Conservation (phyloP, 805 yeast genomes). For the Candida sphagnicola region DNA sequence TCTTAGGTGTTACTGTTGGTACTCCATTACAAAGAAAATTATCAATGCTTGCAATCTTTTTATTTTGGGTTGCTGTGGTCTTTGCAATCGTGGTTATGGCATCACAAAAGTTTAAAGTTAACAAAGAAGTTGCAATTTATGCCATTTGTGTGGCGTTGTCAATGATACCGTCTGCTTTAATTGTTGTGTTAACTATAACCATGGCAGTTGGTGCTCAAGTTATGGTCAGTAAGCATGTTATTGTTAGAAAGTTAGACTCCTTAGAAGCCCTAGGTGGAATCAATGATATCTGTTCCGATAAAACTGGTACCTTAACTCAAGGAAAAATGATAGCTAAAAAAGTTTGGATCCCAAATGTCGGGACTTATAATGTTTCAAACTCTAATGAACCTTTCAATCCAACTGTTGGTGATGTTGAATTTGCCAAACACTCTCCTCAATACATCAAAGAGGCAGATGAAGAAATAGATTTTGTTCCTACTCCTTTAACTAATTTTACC, state of each 20-base stretch:
- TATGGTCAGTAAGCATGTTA: slow-evolving; percentile 32
- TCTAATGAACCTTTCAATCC: slow-evolving; percentile 34
- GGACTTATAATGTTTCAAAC: slow-evolving; percentile 29
- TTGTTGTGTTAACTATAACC: slow-evolving; percentile 36
- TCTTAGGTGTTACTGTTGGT: slow-evolving; percentile 44
- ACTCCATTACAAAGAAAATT: slow-evolving; percentile 45
- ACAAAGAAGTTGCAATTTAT: slow-evolving; percentile 33
- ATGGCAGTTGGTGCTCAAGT: slow-evolving; percentile 40
- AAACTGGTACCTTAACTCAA: slow-evolving; percentile 37
- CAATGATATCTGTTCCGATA: slow-evolving; percentile 38
- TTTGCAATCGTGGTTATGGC: slow-evolving; percentile 39
- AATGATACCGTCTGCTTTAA: slow-evolving; percentile 37
- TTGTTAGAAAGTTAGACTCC: slow-evolving; percentile 34
- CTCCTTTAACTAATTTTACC: slow-evolving; percentile 17
- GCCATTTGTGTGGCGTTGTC: slow-evolving; percentile 39
- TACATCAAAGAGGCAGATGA: slow-evolving; percentile 28
- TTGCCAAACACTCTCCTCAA: slow-evolving; percentile 22
- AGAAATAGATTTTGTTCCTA: slow-evolving; percentile 34
- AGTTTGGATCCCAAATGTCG: slow-evolving; percentile 33
- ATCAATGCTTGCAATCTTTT: slow-evolving; percentile 47
- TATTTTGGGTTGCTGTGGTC: slow-evolving; percentile 43
- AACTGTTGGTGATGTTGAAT: slow-evolving; percentile 38
- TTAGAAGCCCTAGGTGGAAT: slow-evolving; percentile 38
- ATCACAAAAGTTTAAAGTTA: slow-evolving; percentile 29
- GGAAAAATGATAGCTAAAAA: slow-evolving; percentile 36